A percentile compares a stretch with the other conserved stretches of the same genome.
Evolutionary conservation across 2,329 filamentous ascomycete genomes (phyloP).

Genomic region (Hymenoscyphus infarciens): DNA sequence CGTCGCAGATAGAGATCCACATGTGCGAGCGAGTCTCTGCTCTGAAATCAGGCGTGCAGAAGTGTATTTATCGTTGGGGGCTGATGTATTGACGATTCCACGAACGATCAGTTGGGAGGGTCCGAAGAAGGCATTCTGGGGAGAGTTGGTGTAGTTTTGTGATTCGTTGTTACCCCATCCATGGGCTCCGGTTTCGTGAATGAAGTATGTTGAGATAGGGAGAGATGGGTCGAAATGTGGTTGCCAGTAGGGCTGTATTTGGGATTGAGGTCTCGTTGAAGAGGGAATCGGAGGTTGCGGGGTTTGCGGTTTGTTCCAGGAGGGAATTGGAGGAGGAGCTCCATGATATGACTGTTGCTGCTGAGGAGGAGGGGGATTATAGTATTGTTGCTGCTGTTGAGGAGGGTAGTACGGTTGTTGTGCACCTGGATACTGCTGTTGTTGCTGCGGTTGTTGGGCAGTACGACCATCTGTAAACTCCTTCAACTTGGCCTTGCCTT

Average conservation of each 20-base stretch:
- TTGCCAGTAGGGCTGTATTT: conserved; percentile 45
- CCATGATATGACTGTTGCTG: conserved; percentile 3
- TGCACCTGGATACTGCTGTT: background rate
- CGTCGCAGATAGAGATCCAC: conserved; percentile 50
- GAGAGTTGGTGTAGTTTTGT: conserved; percentile 51
- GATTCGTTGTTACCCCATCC: conserved; percentile 61
- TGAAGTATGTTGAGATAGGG: conserved; percentile 50
- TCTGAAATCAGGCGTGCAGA: conserved; percentile 53
- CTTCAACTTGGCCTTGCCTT: conserved; percentile 13
- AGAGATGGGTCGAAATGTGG: conserved; percentile 46
- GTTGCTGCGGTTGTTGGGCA: conserved; percentile 1
- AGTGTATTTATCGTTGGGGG: conserved; percentile 46
- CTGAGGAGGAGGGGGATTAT: conserved; percentile 6
- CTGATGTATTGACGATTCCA: conserved; percentile 40
- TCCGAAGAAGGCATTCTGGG: conserved; percentile 52
- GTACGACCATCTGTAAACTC: conserved; percentile 7
- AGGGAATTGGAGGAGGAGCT: background rate
- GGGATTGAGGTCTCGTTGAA: background rate
- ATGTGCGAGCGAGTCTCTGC: conserved; percentile 47
- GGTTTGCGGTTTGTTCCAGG: background rate
- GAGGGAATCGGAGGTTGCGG: conserved; percentile 8
- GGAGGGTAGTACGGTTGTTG: conserved; percentile 4
- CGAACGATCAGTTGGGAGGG: conserved; percentile 50
- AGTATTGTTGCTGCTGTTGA: conserved; percentile 3
- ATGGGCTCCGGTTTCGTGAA: conserved; percentile 52